Percentiles rank a stretch among this genome's conserved stretches.
Evolutionary conservation across 176 grass and related monocot genomes (phyloP).

Genomic region (Hordeum marinum): DNA sequence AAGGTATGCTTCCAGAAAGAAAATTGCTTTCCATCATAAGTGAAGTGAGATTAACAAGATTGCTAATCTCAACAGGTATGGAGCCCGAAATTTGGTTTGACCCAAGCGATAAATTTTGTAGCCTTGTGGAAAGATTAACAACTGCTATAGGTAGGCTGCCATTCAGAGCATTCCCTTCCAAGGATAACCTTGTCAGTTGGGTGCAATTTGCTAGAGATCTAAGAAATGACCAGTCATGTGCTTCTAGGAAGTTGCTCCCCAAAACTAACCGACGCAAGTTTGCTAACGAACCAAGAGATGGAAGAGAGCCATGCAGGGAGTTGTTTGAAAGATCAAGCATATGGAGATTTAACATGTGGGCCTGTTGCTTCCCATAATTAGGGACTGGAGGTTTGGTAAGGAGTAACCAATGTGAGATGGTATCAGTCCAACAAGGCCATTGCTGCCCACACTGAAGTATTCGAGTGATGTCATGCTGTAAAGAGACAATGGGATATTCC

Average conservation of each 20-base stretch:
- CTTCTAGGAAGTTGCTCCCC: slow-evolving; percentile 11
- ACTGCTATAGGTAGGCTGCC: slow-evolving; percentile 16
- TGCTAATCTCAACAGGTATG: slow-evolving; percentile 29
- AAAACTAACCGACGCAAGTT: not conserved
- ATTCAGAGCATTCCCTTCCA: slow-evolving; percentile 4
- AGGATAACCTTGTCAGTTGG: not conserved
- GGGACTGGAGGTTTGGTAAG: not conserved
- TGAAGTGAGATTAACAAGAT: slow-evolving; percentile 27
- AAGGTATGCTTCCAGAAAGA: slow-evolving; percentile 38
- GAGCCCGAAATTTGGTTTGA: slow-evolving; percentile 34
- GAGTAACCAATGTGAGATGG: not conserved
- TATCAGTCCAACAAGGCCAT: slow-evolving; percentile 13
- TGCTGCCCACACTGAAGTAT: not conserved
- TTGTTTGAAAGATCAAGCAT: slow-evolving; percentile 22
- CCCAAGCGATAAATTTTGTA: slow-evolving; percentile 16
- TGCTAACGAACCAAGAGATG: not conserved
- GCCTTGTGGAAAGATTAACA: slow-evolving; percentile 20
- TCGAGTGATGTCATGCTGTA: slow-evolving; percentile 3
- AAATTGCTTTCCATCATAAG: slow-evolving; percentile 45
- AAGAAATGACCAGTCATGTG: slow-evolving; percentile 15
- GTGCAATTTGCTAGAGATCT: slow-evolving; percentile 7
- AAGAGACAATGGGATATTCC: not conserved
- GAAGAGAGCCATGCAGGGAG: not conserved
- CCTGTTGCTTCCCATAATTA: slow-evolving; percentile 5
- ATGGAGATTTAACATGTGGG: not conserved